Evolutionary conservation across 179 eudicot genomes (phyloP), one percentile per base, ranked within the genome.

Genomic region (Nepenthes alata): DNA sequence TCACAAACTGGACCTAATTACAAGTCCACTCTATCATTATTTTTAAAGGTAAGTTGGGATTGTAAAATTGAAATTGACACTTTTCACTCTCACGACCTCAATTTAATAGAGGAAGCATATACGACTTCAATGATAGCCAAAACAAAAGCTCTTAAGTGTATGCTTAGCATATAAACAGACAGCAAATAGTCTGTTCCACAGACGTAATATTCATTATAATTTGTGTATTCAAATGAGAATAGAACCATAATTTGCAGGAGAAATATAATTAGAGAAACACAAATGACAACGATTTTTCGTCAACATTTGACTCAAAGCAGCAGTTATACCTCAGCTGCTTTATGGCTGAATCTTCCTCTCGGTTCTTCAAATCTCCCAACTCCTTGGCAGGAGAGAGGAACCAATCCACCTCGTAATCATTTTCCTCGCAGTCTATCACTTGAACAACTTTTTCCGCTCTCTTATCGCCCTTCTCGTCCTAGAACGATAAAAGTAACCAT

Each of bases 371-470:
- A 55, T 63, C 67, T 35, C 53, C 57, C 0, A 65, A 50, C 35
- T 68, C 58, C 69, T 75, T 72, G 25, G 83, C 81, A 11, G 87
- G 72, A 52, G 87, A 81, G 37, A 66, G 70, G 58, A 82, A 53
- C 83, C 82, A 78, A 67, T 85, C 90, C 59, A 77, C 81, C 10
- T 77, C 81, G 37, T 69, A 61, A 7, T 71, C 81, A 25, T 52
- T 65, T 25, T 66, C 75, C n/a, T 79, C 84, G 50, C 79, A 66
- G 58, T 70, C 77, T 36, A 65, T 50, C 56, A 65, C 56, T 12
- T 57, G 13, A 64, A 67, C 59, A 58, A 75, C 58, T 2, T 58
- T 13, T 36, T 57, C 62, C 4, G 55, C 69, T 58, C 64, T 60
- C 62, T 55, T 53, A 45, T 55, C 54, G 7, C 56, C 66, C 63